Evolutionary conservation across 2,329 filamentous ascomycete species (phyloP), one percentile per base, ranked within the genome.

Genomic region (Fusarium liriodendri): DNA sequence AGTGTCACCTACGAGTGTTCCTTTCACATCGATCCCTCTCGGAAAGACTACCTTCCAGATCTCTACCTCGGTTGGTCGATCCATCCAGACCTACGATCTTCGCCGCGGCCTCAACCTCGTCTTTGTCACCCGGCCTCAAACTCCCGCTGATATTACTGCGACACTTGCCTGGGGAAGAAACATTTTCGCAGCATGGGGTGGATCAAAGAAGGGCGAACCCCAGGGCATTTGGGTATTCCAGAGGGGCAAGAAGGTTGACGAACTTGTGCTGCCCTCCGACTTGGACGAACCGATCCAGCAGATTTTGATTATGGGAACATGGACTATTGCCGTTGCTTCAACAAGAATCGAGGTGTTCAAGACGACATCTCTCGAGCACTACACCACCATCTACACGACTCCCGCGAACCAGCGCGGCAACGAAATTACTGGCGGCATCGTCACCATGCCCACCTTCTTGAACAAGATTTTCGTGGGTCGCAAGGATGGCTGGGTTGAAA

Each of bases 11-110:
- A 98, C 96, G 3, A 85, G 88, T 58, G 95, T 98, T 0, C 96
- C 97, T 0, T 98, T 99, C 80, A 95, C 96, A 3, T 93, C 93
- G 7, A 89, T 97, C 35, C 94, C 96, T 1, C 87, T 98, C 18
- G 97, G 97, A 67, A 98, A 97, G 84, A 96, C 94, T 1, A 97
- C 95, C 5, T 99, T 98, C 81, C 97, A 99, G 82, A 95, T 99
- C 83, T 98, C 97, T 37, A 99, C 97, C 33, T 98, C 95, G 0
- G 94, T 97, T 71, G 97, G 96, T 72, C 90, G 92, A 78, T 94
- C 93, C 68, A 89, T 99, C 55, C 97, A 99, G 84, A 99, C 97
- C 0, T 99, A 99, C 85, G 97, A 99, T 81, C 86, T 99, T 71
- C 94, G 93, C 82, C 91, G 92, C 78, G 96, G 96, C 55, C 89